A percentile compares a stretch with the other conserved stretches of the same genome.
phyloP scores from a whole-genome alignment of 148 eudicot species.

The Arctostaphylos glauca region DNA sequence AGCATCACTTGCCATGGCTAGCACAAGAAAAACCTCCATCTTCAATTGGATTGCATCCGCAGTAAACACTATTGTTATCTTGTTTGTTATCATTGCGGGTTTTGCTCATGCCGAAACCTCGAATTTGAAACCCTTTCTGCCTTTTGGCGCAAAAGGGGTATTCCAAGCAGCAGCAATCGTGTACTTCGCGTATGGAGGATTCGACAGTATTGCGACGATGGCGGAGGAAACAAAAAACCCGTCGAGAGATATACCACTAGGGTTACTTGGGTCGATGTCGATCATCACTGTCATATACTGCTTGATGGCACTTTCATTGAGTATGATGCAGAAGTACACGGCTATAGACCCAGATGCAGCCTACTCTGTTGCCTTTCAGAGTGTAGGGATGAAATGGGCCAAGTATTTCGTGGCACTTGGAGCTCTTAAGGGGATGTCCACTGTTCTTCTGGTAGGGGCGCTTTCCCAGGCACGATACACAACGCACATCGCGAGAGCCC shows the following conservation, averaged over 20 bases:
- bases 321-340: conserved; percentile 63
- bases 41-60: conserved; percentile 63
- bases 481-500: conserved; percentile 67
- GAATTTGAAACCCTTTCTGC: conserved; percentile 47
- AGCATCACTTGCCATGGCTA: conserved; percentile 36
- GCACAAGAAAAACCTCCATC: conserved; percentile 49
- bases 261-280: conserved; percentile 69
- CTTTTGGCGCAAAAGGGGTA: conserved; percentile 50
- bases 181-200: conserved; percentile 73
- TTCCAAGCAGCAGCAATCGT: conserved; percentile 67
- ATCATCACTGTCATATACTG: conserved; percentile 59
- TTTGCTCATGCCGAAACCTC: conserved; percentile 41
- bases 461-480: conserved; percentile 63
- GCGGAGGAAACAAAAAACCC: conserved; percentile 79
- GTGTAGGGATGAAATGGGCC: conserved; percentile 65
- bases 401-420: conserved; percentile 67
- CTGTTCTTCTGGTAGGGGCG: conserved; percentile 55
- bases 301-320: conserved; percentile 56
- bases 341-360: conserved; percentile 54
- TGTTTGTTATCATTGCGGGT: conserved; percentile 64
- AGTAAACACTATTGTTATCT: conserved; percentile 34
- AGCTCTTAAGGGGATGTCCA: conserved; percentile 80
- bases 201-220: conserved; percentile 62
- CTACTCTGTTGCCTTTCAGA: conserved; percentile 58
- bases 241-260: conserved; percentile 56